Conservation (phyloP, 2,329 filamentous ascomycete species). For the Colletotrichum cereale region DNA sequence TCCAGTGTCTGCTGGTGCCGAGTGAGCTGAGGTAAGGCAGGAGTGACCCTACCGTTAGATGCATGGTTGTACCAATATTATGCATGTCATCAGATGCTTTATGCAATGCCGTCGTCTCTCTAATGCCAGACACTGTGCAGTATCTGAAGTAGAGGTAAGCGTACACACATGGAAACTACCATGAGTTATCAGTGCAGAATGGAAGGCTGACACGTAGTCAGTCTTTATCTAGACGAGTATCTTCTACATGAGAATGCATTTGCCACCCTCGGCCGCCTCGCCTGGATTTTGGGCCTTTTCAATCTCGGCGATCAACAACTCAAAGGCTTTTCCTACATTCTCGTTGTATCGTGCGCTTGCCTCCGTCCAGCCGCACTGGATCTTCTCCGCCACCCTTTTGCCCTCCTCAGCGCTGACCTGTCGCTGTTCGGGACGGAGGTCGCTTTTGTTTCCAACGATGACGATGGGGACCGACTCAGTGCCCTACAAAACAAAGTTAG, state of each 20-base stretch:
- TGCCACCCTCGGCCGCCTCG: conserved; percentile 83
- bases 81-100: not conserved
- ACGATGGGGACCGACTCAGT: conserved; percentile 93
- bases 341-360: conserved; percentile 94
- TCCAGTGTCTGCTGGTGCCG: not conserved
- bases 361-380: conserved; percentile 94
- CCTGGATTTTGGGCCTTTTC: conserved; percentile 94
- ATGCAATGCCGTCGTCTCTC: not conserved
- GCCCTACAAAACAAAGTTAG: conserved; percentile 67
- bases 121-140: not conserved
- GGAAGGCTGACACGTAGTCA: not conserved
- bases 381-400: conserved; percentile 84
- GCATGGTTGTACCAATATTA: not conserved
- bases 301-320: conserved; percentile 93
- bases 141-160: not conserved
- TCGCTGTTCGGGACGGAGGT: conserved; percentile 91
- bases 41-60: not conserved
- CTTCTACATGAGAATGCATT: conserved; percentile 84
- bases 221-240: not conserved
- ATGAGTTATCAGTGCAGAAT: not conserved
- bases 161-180: not conserved
- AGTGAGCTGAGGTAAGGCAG: conserved; percentile 4
- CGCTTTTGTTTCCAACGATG: conserved; percentile 97
- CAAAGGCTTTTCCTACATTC: conserved; percentile 93
- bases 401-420: conserved; percentile 91